Conservation (phyloP, 352 stramenopile genomes). For the Globisporangium ultimum region DNA sequence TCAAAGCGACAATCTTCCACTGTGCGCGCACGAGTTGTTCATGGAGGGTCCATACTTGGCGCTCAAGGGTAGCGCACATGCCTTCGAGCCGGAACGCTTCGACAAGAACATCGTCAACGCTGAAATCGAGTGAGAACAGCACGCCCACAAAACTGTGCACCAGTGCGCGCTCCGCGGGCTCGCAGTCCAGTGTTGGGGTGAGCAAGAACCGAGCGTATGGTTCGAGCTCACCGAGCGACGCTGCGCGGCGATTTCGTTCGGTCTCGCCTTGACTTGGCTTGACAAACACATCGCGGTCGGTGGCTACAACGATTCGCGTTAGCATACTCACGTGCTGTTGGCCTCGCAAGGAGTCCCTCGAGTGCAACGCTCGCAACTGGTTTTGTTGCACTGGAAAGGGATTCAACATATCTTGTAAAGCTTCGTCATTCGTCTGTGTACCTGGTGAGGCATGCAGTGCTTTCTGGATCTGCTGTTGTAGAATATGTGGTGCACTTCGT, state of each 20-base stretch:
- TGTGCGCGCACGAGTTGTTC: slow-evolving; percentile 24
- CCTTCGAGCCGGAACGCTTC: slow-evolving; percentile 38
- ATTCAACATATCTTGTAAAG: background rate
- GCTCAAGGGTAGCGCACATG: slow-evolving; percentile 31
- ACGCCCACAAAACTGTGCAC: slow-evolving; percentile 60
- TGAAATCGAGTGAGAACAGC: slow-evolving; percentile 48
- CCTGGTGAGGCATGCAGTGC: background rate
- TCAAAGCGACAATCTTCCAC: slow-evolving; percentile 11
- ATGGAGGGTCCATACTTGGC: slow-evolving; percentile 30
- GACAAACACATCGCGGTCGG: background rate
- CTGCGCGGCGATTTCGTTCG: slow-evolving; percentile 4
- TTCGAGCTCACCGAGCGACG: slow-evolving; percentile 37
- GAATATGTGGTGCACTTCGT: slow-evolving; percentile 19
- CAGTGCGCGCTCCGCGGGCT: slow-evolving; percentile 35
- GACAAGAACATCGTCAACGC: slow-evolving; percentile 25
- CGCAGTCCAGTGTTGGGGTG: slow-evolving; percentile 42
- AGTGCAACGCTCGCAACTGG: slow-evolving; percentile 5
- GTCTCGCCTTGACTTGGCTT: slow-evolving; percentile 15
- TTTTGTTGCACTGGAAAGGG: background rate
- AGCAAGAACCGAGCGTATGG: slow-evolving; percentile 48
- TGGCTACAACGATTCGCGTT: background rate
- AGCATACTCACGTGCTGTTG: slow-evolving; percentile 12
- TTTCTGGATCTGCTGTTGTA: slow-evolving; percentile 21
- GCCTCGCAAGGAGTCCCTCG: background rate
- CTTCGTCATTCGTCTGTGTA: background rate